phyloP scores from a whole-genome alignment of 1,139 yeast genomes.

The Candida pseudocylindracea region DNA sequence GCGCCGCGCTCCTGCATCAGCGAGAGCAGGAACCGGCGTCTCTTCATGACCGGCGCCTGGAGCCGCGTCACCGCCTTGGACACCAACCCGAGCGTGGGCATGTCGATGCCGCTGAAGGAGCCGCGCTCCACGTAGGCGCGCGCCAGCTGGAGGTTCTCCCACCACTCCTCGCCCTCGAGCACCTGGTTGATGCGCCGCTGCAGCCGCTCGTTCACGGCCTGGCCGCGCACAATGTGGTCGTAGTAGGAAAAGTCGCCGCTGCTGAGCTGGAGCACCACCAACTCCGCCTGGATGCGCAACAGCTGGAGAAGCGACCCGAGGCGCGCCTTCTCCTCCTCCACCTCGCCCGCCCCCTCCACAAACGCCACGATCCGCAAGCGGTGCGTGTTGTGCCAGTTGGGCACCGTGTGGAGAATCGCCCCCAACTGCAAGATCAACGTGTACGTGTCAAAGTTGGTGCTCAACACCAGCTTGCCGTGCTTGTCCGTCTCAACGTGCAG shows the following conservation, averaged over 20 bases:
- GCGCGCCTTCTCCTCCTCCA: slow-evolving; percentile 44
- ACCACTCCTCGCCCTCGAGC: slow-evolving; percentile 26
- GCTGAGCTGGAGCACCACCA: slow-evolving; percentile 47
- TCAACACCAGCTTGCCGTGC: slow-evolving; percentile 45
- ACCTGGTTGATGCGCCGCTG: slow-evolving; percentile 13
- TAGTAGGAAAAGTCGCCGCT: slow-evolving; percentile 40
- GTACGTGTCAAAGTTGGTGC: slow-evolving; percentile 88
- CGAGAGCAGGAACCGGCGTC: no score
- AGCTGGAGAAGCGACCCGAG: slow-evolving; percentile 42
- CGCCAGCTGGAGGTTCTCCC: slow-evolving; percentile 33
- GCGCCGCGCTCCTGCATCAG: no score
- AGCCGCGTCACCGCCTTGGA: no score
- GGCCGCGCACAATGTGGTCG: slow-evolving; percentile 59
- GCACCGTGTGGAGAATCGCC: slow-evolving; percentile 78
- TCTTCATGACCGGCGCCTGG: no score
- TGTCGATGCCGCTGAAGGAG: no score
- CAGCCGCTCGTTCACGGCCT: slow-evolving; percentile 8
- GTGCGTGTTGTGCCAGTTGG: slow-evolving; percentile 72
- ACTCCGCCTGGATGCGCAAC: slow-evolving; percentile 61
- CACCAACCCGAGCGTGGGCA: no score
- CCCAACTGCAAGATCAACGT: slow-evolving; percentile 84
- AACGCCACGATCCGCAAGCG: slow-evolving; percentile 63
- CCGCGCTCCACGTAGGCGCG: no score
- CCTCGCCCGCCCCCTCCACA: slow-evolving; percentile 56
- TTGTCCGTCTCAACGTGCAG: slow-evolving; percentile 51